phyloP scores from a whole-genome alignment of 2,329 filamentous ascomycete genomes.

The Delphinella strobiligena region DNA sequence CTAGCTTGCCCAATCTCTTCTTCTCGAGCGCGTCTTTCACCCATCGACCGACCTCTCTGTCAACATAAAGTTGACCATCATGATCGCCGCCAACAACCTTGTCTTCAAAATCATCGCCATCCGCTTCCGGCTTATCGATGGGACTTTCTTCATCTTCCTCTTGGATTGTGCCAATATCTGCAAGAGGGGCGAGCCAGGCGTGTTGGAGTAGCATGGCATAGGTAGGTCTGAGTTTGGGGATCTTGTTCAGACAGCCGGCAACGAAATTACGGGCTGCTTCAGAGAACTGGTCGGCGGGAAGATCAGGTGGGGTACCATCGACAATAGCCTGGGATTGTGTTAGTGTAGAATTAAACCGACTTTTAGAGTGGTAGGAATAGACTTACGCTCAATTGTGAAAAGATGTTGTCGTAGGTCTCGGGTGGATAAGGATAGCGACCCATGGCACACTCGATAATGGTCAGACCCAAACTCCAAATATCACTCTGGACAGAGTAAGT shows the following conservation, averaged over 20 bases:
- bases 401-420: constrained; percentile 96
- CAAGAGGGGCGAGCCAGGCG: constrained; percentile 68
- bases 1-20: constrained; percentile 47
- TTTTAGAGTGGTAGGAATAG: background rate
- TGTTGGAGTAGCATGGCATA: constrained; percentile 85
- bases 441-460: constrained; percentile 90
- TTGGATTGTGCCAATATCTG: constrained; percentile 62
- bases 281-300: constrained; percentile 70
- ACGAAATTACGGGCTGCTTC: constrained; percentile 78
- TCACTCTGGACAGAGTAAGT: constrained; percentile 97
- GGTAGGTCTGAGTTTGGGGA: constrained; percentile 80
- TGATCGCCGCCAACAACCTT: constrained; percentile 16
- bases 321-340: constrained; percentile 67
- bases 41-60: constrained; percentile 80
- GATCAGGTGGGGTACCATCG: constrained; percentile 83
- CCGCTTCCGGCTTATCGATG: constrained; percentile 19
- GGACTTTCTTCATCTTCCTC: constrained; percentile 55
- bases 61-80: constrained; percentile 37
- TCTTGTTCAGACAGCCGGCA: constrained; percentile 79
- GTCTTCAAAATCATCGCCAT: constrained; percentile 6
- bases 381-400: constrained; percentile 91
- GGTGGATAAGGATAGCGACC: constrained; percentile 93
- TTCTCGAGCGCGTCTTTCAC: constrained; percentile 59
- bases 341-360: constrained; percentile 7
- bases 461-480: constrained; percentile 91